A percentile compares a stretch with the other conserved stretches of the same genome.
Conservation (phyloP, 2,329 filamentous ascomycete genomes). For the Xylaria sp. region DNA sequence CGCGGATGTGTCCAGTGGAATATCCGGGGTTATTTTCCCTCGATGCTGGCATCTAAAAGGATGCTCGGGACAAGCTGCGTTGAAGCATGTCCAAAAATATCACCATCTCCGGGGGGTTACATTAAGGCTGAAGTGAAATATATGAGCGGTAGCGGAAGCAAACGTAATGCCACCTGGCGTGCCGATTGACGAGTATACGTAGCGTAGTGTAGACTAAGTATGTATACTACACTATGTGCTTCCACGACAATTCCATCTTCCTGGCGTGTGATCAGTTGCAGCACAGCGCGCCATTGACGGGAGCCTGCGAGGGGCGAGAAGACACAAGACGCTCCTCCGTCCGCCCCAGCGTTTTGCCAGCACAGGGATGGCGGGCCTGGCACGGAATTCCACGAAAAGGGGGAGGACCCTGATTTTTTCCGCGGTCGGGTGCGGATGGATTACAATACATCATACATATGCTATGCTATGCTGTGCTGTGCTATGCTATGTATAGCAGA, state of each 20-base stretch:
- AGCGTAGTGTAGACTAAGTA: not conserved
- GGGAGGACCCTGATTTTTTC: conserved; percentile 26
- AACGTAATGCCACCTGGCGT: conserved; percentile 14
- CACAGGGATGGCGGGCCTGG: conserved; percentile 16
- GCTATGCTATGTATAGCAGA: no score
- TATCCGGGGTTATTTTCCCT: no score
- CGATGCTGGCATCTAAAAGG: no score
- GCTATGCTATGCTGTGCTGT: no score
- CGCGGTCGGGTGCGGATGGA: no score
- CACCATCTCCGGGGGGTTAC: conserved; percentile 17
- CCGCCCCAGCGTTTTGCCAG: not conserved
- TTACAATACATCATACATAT: no score
- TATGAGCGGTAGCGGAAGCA: conserved; percentile 11
- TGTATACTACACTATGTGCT: not conserved
- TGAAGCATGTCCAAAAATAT: conserved; percentile 24
- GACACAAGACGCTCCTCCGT: not conserved
- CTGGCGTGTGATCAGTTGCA: conserved; percentile 24
- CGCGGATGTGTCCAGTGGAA: no score
- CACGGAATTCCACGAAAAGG: conserved; percentile 18
- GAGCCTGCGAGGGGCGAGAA: not conserved
- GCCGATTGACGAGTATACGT: conserved; percentile 10
- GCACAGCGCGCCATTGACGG: conserved; percentile 10
- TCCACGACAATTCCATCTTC: conserved; percentile 25
- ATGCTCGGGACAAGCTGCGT: conserved; percentile 2
- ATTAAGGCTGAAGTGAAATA: conserved; percentile 29